A percentile compares a stretch with the other conserved stretches of the same genome.
phyloP scores from a whole-genome alignment of 176 grass and related monocot genomes.

The Phoenix dactylifera region DNA sequence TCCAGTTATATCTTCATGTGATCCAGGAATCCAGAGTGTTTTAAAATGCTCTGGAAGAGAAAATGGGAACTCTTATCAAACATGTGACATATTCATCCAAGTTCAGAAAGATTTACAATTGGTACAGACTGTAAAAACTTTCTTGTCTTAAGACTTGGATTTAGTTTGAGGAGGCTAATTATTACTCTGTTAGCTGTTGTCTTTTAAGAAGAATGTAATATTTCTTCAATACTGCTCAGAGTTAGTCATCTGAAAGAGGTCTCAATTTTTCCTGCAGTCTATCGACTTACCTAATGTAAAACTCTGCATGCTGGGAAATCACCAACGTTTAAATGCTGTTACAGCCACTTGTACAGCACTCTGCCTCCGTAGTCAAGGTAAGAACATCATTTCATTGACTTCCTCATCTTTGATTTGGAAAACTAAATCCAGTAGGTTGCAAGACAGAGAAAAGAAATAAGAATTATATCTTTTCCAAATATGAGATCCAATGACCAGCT shows the following conservation, averaged over 20 bases:
- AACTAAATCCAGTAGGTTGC: too few species aligned
- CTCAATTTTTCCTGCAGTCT: constrained; percentile 29
- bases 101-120: constrained; percentile 34
- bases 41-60: constrained; percentile 47
- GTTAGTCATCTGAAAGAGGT: too few species aligned
- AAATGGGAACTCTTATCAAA: constrained; percentile 46
- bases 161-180: too few species aligned
- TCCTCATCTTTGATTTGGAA: too few species aligned
- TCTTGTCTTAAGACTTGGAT: not conserved
- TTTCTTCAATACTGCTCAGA: too few species aligned
- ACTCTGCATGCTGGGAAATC: constrained; percentile 59
- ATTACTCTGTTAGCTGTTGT: too few species aligned
- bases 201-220: too few species aligned
- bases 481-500: too few species aligned
- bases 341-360: constrained; percentile 58
- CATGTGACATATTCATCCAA: constrained; percentile 49
- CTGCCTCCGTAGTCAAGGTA: constrained; percentile 58
- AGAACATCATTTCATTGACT: not conserved
- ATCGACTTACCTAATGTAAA: constrained; percentile 43
- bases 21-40: constrained; percentile 34
- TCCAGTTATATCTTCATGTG: constrained; percentile 50
- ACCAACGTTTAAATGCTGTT: constrained; percentile 74
- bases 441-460: too few species aligned
- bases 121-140: constrained; percentile 28
- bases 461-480: too few species aligned